Evolutionary conservation across 2,329 filamentous ascomycete species (phyloP).

Genomic region (Pseudogymnoascus pannorum): DNA sequence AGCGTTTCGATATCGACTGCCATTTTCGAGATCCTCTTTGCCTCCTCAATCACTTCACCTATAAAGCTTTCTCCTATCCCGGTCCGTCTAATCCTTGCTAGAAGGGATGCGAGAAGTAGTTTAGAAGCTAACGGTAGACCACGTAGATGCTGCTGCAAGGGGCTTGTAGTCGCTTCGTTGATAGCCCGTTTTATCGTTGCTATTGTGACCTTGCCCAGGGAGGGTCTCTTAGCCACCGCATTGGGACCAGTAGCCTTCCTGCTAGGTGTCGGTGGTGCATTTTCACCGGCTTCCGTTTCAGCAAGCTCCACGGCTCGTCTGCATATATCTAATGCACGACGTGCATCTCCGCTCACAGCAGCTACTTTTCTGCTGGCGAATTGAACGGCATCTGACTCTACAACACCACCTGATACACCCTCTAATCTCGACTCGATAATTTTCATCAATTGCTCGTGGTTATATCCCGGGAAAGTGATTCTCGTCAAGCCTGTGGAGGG

Average conservation of each 20-base stretch:
- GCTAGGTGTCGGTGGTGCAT: slow-evolving; percentile 51
- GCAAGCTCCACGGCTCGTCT: slow-evolving; percentile 90
- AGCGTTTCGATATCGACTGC: slow-evolving; percentile 54
- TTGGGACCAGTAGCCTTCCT: slow-evolving; percentile 41
- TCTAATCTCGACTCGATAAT: slow-evolving; percentile 93
- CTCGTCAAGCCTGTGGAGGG: slow-evolving; percentile 62
- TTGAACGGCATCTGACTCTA: slow-evolving; percentile 88
- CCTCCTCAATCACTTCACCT: slow-evolving; percentile 84
- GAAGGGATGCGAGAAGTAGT: slow-evolving; percentile 73
- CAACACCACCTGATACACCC: slow-evolving; percentile 80
- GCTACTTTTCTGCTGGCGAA: slow-evolving; percentile 96
- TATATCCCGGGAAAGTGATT: slow-evolving; percentile 96
- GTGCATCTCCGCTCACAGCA: slow-evolving; percentile 88
- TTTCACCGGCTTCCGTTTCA: slow-evolving; percentile 54
- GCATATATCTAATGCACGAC: slow-evolving; percentile 90
- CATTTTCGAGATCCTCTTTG: slow-evolving; percentile 59
- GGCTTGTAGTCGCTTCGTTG: slow-evolving; percentile 87
- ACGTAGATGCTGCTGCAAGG: slow-evolving; percentile 81
- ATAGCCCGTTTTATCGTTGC: slow-evolving; percentile 91
- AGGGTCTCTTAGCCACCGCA: slow-evolving; percentile 12
- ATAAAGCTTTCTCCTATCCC: slow-evolving; percentile 82
- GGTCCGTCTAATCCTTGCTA: slow-evolving; percentile 71
- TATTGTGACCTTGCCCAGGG: slow-evolving; percentile 67
- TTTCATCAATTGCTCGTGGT: slow-evolving; percentile 91
- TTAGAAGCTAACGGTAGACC: slow-evolving; percentile 76